Evolutionary conservation across 2,329 filamentous ascomycete species (phyloP), one percentile per base, ranked within the genome.

Genomic region (Biscogniauxia sp.): DNA sequence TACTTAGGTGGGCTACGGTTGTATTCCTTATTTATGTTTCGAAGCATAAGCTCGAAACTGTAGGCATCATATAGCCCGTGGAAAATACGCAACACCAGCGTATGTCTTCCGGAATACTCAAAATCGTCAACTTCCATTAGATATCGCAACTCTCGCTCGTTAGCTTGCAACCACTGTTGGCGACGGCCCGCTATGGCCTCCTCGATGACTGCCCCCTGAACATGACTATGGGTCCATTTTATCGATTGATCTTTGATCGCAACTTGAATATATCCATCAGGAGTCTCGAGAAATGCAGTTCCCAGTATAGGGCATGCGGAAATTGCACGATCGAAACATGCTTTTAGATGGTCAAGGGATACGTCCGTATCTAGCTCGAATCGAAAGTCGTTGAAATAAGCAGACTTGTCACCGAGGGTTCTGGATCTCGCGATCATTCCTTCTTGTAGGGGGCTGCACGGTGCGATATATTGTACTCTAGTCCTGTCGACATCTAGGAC

Each of bases 31-130:
- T 78, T 75, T 2, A 96, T 79, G 20, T 81, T 75, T 2, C 83
- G 72, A 20, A 96, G 80, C 49, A 96, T 80, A 23, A 92, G 73
- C 1, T 83, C 81, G 49, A 96, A 82, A 62, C 92, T 94, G 65
- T 84, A 89, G 1, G 92, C 93, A 74, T 97, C 93, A 68, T 97
- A 97, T 0, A 97, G 74, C 0, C 85, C 92, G 72, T 97, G 93
- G 75, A 97, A 96, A 0, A 96, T 87, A 53, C 89, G 83, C 2
- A 96, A 69, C 2, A 81, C 75, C 32, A 96, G 74, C 0, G 80
- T 64, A 6, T 68, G 68, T 1, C 66, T 67, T 0, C 64, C 65
- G 0, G 60, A 56, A 5, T 70, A 54, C 0, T 66, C 59, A 2
- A 85, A 61, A 0, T 82, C 58, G 1, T 82, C 70, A 1, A 87